These are phyloP conservation scores for Sanghuangporus sanghuang DNA, from an alignment of 1,284 basidiomycete genomes.

Conservation along the genomic window DNA sequence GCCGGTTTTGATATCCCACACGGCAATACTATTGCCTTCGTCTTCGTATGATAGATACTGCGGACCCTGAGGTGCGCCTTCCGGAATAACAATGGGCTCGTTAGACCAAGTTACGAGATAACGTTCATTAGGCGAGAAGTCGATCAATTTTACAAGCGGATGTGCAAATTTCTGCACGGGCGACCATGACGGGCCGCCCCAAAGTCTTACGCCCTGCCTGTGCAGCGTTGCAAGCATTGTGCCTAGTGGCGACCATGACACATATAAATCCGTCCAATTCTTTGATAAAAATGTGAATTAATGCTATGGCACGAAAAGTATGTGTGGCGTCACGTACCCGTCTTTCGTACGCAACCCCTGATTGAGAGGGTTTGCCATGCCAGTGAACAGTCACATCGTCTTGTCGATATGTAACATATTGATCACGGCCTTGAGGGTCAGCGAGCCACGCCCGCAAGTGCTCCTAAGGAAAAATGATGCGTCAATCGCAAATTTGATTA, in stretches of 20 bases:
- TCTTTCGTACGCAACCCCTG: slow-evolving; percentile 76
- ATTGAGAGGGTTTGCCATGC: slow-evolving; percentile 89
- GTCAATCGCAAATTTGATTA: neutral
- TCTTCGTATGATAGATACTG: slow-evolving; percentile 91
- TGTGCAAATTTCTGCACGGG: slow-evolving; percentile 90
- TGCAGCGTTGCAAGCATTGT: slow-evolving; percentile 94
- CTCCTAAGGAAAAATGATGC: slow-evolving; percentile 50
- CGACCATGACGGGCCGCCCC: slow-evolving; percentile 90
- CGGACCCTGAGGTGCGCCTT: slow-evolving; percentile 76
- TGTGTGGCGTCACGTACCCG: slow-evolving; percentile 42
- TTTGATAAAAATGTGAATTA: slow-evolving; percentile 25
- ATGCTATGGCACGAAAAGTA: neutral
- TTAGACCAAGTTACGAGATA: slow-evolving; percentile 99
- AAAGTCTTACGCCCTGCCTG: slow-evolving; percentile 92
- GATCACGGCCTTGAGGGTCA: slow-evolving; percentile 90
- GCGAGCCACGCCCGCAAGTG: slow-evolving; percentile 95
- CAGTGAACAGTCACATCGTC: slow-evolving; percentile 91
- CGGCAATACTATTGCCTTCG: slow-evolving; percentile 94
- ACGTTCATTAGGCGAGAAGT: slow-evolving; percentile 97
- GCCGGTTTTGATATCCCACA: slow-evolving; percentile 97
- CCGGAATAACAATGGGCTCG: slow-evolving; percentile 86
- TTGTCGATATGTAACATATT: slow-evolving; percentile 91
- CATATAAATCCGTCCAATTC: slow-evolving; percentile 98
- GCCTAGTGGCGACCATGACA: slow-evolving; percentile 95
- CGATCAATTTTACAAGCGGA: slow-evolving; percentile 92